Conservation (phyloP, 2,329 filamentous ascomycete species). For the Trichoderma koningiopsis region DNA sequence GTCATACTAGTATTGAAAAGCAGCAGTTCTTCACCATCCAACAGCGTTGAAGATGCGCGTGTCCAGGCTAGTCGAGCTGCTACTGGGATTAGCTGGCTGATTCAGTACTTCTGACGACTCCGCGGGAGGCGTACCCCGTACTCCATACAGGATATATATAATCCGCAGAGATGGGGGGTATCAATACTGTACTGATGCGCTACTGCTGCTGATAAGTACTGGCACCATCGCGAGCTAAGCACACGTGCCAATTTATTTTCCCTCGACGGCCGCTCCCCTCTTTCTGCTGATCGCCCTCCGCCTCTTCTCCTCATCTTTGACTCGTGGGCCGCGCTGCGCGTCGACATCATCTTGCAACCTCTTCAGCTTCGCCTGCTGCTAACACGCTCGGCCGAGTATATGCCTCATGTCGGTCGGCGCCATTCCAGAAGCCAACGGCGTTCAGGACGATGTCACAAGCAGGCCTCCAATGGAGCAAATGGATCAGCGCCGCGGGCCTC, state of each 20-base stretch:
- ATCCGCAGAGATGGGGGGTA: not conserved
- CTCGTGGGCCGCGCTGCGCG: not conserved
- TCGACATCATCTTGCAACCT: not conserved
- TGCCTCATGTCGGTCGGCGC: not conserved
- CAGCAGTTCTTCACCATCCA: not conserved
- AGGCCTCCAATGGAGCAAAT: slow-evolving; percentile 12
- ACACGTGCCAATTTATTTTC: not conserved
- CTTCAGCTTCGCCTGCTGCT: not conserved
- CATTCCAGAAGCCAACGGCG: not conserved
- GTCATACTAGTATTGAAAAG: not conserved
- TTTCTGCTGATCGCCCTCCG: not conserved
- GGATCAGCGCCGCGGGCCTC: not conserved
- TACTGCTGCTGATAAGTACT: not conserved
- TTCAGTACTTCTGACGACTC: not conserved
- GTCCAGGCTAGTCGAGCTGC: not conserved
- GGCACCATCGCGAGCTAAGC: not conserved
- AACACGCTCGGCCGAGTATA: not conserved
- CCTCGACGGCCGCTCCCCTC: not conserved
- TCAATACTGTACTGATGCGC: not conserved
- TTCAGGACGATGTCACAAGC: not conserved
- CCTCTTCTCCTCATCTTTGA: not conserved
- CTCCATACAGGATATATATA: not conserved
- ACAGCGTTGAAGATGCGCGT: too few relatives aligned
- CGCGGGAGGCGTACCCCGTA: not conserved
- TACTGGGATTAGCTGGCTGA: not conserved